Conservation (phyloP, 176 grass and related monocot species). For the Eragrostis curvula region DNA sequence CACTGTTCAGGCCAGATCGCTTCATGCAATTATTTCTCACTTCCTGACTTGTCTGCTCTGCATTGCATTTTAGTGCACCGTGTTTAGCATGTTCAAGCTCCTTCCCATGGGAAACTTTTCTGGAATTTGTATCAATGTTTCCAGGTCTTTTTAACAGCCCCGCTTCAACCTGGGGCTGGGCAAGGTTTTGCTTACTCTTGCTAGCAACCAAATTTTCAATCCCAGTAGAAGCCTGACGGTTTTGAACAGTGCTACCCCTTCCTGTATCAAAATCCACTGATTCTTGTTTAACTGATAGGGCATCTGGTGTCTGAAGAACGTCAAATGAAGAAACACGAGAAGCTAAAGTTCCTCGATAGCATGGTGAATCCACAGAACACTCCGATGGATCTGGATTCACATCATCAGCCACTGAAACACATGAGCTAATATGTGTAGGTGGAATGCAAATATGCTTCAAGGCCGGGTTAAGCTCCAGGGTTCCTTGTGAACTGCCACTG, state of each 20-base stretch:
- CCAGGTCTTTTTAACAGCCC: conserved; percentile 28
- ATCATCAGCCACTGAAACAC: conserved; percentile 33
- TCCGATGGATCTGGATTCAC: conserved; percentile 54
- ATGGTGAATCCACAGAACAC: conserved; percentile 67
- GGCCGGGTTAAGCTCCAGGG: conserved; percentile 26
- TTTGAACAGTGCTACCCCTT: conserved; percentile 7
- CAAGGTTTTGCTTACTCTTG: conserved; percentile 30
- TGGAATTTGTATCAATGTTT: conserved; percentile 19
- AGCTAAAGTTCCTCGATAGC: conserved; percentile 52
- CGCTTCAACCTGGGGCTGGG: conserved; percentile 19
- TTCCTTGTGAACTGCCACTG: conserved; percentile 4
- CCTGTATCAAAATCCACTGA: conserved; percentile 6
- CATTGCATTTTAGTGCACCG: not conserved
- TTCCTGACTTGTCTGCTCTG: conserved; percentile 33
- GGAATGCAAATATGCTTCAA: conserved; percentile 37
- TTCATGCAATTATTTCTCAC: conserved; percentile 34
- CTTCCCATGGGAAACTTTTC: conserved; percentile 30
- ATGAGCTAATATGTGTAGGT: conserved; percentile 23
- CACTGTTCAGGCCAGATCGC: conserved; percentile 43
- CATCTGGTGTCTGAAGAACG: conserved; percentile 14
- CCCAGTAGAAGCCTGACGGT: not conserved
- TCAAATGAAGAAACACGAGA: conserved; percentile 43
- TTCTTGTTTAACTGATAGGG: conserved; percentile 20
- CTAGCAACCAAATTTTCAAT: conserved; percentile 20
- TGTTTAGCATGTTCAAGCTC: conserved; percentile 22